phyloP scores from a whole-genome alignment of 352 stramenopile species.

The Globisporangium ultimum region DNA sequence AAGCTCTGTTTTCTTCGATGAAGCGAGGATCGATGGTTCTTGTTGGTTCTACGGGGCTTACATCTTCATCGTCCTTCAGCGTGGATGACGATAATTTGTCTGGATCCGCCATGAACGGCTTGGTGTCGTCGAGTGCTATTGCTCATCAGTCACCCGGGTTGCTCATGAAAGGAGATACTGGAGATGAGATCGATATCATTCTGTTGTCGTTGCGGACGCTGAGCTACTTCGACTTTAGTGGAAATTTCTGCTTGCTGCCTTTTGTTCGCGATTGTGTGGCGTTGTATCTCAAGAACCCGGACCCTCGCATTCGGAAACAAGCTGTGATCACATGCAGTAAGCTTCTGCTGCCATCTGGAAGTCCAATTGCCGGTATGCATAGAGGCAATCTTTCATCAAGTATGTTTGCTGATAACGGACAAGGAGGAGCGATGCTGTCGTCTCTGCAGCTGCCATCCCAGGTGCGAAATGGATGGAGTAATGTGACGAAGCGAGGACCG shows the following conservation, averaged over 20 bases:
- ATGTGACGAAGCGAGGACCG: conserved; percentile 73
- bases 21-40: conserved; percentile 47
- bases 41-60: conserved; percentile 19
- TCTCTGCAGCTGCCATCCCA: conserved; percentile 5
- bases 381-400: conserved; percentile 15
- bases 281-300: conserved; percentile 90
- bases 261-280: conserved; percentile 94
- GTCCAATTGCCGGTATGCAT: conserved; percentile 18
- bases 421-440: conserved; percentile 1
- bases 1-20: conserved; percentile 73
- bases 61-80: conserved; percentile 18
- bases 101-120: conserved; percentile 4
- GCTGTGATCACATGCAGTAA: conserved; percentile 82
- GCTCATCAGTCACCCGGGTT: conserved; percentile 17
- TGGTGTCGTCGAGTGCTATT: conserved; percentile 1
- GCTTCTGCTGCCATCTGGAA: conserved; percentile 52
- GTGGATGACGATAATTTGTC: conserved; percentile 28
- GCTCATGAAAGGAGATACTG: conserved; percentile 76
- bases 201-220: conserved; percentile 93
- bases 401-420: conserved; percentile 4
- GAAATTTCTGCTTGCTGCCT: conserved; percentile 92
- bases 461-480: conserved; percentile 34
- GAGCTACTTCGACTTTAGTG: conserved; percentile 91
- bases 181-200: conserved; percentile 70
- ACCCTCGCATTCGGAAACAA: conserved; percentile 89